Conservation (phyloP, 768 basidiomycete species). For the Hemileccinum impolitum region DNA sequence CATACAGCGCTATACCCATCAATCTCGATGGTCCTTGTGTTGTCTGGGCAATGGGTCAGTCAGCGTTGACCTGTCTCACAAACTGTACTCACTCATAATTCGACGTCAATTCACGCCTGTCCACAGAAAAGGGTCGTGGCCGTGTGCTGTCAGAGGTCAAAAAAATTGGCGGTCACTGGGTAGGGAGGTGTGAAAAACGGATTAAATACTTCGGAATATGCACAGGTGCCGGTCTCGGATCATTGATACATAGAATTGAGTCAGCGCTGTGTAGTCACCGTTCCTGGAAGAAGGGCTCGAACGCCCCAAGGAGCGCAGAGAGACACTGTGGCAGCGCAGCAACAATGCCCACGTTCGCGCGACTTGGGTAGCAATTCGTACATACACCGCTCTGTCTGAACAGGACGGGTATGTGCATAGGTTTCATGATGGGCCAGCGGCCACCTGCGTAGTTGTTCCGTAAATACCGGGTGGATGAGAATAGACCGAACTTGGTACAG, state of each 20-base stretch:
- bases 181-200: background rate
- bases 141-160: background rate
- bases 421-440: background rate
- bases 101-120: background rate
- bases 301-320: background rate
- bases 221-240: constrained; percentile 1
- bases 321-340: too few relatives aligned
- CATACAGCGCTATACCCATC: background rate
- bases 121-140: background rate
- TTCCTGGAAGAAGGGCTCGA: background rate
- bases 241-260: background rate
- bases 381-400: background rate
- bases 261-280: background rate
- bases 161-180: background rate
- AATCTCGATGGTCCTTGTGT: constrained; percentile 1
- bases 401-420: background rate
- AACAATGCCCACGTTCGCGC: too few relatives aligned
- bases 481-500: background rate
- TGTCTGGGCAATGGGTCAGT: background rate
- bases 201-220: constrained; percentile 1
- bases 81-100: constrained; percentile 1
- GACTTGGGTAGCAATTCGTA: background rate
- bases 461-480: too few relatives aligned
- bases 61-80: background rate
- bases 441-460: too few relatives aligned